Percentiles rank a stretch among this genome's conserved stretches.
These are phyloP conservation scores for Nicotiana paniculata DNA, from an alignment of 257 asterid genomes.

Conservation along the genomic window DNA sequence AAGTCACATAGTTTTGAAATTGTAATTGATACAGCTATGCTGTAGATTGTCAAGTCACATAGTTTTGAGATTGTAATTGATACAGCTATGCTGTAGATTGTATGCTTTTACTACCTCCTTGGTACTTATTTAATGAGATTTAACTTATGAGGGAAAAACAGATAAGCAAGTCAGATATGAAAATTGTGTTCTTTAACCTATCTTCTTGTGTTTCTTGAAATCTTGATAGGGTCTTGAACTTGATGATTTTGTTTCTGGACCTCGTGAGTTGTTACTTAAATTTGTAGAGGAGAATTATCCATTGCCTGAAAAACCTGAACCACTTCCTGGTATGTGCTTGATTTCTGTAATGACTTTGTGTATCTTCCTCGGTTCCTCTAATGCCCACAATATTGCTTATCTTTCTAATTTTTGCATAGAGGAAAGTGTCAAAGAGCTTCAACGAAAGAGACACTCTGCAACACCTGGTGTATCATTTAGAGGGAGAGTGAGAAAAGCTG, in stretches of 20 bases:
- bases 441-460: conserved; percentile 82
- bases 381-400: conserved; percentile 12
- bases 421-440: conserved; percentile 82
- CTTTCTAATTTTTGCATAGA: conserved; percentile 36
- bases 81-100: no score
- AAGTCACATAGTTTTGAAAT: background rate
- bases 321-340: conserved; percentile 58
- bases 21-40: no score
- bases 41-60: background rate
- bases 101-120: no score
- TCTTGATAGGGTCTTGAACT: conserved; percentile 76
- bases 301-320: conserved; percentile 90
- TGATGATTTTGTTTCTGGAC: conserved; percentile 98
- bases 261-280: conserved; percentile 91
- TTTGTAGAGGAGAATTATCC: conserved; percentile 97
- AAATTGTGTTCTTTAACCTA: conserved; percentile 22
- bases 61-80: no score
- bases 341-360: conserved; percentile 13
- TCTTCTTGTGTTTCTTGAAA: conserved; percentile 21
- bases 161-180: background rate
- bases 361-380: conserved; percentile 6
- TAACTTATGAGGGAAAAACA: no score
- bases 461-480: conserved; percentile 69
- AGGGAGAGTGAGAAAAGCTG: conserved; percentile 83
- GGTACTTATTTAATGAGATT: no score